Conservation (phyloP, 2,329 filamentous ascomycete genomes). For the Mollisia scopiformis region DNA sequence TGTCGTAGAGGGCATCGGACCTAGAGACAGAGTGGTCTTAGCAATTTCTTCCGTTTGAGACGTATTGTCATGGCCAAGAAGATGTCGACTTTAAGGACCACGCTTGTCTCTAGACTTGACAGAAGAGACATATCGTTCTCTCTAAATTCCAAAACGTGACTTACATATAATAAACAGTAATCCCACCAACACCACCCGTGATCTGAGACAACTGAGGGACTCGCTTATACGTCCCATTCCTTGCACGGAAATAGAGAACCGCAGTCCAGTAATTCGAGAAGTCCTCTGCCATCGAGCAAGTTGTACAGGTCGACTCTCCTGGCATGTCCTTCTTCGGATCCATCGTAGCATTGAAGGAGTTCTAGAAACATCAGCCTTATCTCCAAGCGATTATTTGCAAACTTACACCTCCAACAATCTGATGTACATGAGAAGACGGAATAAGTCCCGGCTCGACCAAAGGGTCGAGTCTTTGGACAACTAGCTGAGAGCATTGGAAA, state of each 20-base stretch:
- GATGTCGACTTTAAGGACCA: too few species aligned
- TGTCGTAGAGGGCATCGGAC: constrained; percentile 35
- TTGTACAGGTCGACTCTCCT: constrained; percentile 35
- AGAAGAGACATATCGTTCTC: too few species aligned
- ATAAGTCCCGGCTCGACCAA: constrained; percentile 12
- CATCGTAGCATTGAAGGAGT: constrained; percentile 46
- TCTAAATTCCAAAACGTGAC: too few species aligned
- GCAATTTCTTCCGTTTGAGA: too few species aligned
- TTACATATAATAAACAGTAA: constrained; percentile 43
- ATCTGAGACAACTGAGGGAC: constrained; percentile 30
- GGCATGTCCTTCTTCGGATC: constrained; percentile 33
- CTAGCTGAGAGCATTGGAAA: constrained; percentile 22
- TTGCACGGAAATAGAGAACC: constrained; percentile 34
- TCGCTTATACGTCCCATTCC: constrained; percentile 36
- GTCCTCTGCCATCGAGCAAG: constrained; percentile 40
- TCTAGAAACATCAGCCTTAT: constrained; percentile 18
- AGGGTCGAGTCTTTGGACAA: constrained; percentile 20
- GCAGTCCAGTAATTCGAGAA: constrained; percentile 40
- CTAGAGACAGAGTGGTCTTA: too few species aligned
- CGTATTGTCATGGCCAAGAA: too few species aligned
- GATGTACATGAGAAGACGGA: constrained; percentile 21
- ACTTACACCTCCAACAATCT: constrained; percentile 23
- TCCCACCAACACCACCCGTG: constrained; percentile 38
- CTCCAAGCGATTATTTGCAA: not conserved
- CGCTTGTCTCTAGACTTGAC: too few species aligned